Conservation (phyloP, 177 flowering plant genomes). For the Vitis hybrid region DNA sequence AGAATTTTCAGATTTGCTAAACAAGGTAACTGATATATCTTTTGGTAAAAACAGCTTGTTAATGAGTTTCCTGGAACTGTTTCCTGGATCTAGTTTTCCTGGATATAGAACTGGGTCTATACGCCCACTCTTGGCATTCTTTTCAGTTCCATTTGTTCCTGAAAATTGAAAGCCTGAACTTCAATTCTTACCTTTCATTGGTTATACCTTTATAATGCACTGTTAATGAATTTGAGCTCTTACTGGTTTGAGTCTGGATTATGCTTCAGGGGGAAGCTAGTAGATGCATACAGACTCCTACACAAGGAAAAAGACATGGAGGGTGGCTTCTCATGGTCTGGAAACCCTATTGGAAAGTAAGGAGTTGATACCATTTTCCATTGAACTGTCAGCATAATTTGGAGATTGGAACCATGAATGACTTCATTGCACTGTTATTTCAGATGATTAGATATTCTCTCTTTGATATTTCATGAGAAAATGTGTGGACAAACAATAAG, state of each 20-base stretch:
- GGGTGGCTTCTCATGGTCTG: constrained; percentile 96
- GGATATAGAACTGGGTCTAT: not conserved
- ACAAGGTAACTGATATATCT: no score
- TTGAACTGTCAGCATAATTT: not conserved
- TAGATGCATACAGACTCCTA: constrained; percentile 83
- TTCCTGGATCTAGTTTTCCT: not conserved
- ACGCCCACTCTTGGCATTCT: not conserved
- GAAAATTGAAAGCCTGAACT: not conserved
- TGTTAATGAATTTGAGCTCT: not conserved
- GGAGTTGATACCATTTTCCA: constrained; percentile 15
- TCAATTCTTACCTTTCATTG: not conserved
- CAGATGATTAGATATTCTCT: not conserved
- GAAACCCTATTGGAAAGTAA: constrained; percentile 93
- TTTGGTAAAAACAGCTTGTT: not conserved
- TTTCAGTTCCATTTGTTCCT: not conserved
- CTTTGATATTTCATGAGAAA: no score
- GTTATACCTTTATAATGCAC: not conserved
- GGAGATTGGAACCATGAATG: not conserved
- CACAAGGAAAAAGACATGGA: constrained; percentile 82
- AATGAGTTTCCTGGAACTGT: not conserved
- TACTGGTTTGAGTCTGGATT: constrained; percentile 7
- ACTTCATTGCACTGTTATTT: not conserved
- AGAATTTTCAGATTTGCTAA: no score
- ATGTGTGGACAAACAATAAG: no score
- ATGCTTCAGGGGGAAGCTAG: constrained; percentile 69